Evolutionary conservation across 2,329 filamentous ascomycete genomes (phyloP), one percentile per base, ranked within the genome.

Genomic region (Fusarium sp.): DNA sequence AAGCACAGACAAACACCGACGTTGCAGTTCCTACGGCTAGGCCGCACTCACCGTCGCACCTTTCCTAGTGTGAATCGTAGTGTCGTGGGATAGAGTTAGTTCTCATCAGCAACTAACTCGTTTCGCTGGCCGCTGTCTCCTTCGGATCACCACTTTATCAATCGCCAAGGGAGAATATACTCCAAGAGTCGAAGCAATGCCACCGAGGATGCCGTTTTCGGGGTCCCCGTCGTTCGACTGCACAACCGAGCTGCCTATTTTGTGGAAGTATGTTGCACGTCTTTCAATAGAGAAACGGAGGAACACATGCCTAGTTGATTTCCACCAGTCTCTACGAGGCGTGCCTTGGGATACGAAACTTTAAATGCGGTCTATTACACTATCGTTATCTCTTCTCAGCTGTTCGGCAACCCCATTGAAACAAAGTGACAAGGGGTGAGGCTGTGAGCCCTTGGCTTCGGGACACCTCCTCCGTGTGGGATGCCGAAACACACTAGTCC

Each of bases 241-340:
- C 9, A 41, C 38, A 15, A 39, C 48, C 49, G 32, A 51, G 37
- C 49, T 59, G 43, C 55, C 56, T 59, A 27, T 49, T 60, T 11
- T 32, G 49, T 36, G 51, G 17, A 17, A n/a, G 25, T 41, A 25
- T 42, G 48, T 54, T 25, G 27, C 42, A 44, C 23, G 29, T 13
- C 42, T 29, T 21, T 43, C 27, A n/a, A 31, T 41, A 25, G 49
- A 19, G 9, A n/a, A n/a, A 47, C 45, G 27, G 8, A 32, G 27
- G 41, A 36, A 42, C 29, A 13, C 9, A 29, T 31, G 25, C 41
- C 35, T 43, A 48, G 37, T 13, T 35, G 33, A 31, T 54, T 59
- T 60, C 56, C 56, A 59, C 56, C 55, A 59, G 55, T 59, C 55
- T 48, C 14, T 35, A 36, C 32, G 31, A 27, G 11, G 27, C 42